Evolutionary conservation across 257 asterid genomes (phyloP).

Genomic region (Pogostemon cablin): DNA sequence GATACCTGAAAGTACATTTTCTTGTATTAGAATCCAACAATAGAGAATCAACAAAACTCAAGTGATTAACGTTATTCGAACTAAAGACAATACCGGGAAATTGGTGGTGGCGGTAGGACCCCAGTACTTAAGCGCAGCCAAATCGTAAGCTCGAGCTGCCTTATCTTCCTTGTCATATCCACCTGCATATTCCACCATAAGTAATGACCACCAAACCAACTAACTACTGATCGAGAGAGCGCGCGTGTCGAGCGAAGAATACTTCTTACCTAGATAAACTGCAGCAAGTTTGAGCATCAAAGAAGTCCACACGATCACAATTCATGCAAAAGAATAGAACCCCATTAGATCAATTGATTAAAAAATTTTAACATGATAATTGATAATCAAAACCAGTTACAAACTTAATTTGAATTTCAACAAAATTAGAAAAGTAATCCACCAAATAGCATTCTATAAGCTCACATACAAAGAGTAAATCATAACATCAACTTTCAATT

Average conservation of each 20-base stretch:
- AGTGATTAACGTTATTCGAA: no score
- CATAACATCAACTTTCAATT: neutral
- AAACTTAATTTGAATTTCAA: neutral
- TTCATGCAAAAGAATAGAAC: slow-evolving; percentile 43
- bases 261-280: slow-evolving; percentile 89
- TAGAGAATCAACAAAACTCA: neutral
- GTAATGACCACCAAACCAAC: neutral
- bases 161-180: slow-evolving; percentile 94
- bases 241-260: neutral
- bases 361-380: no score
- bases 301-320: slow-evolving; percentile 30
- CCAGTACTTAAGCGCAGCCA: slow-evolving; percentile 96
- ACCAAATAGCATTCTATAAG: neutral
- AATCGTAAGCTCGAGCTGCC: slow-evolving; percentile 87
- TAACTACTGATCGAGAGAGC: neutral
- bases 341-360: slow-evolving; percentile 26
- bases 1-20: slow-evolving; percentile 48
- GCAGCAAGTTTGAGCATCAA: slow-evolving; percentile 41
- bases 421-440: neutral
- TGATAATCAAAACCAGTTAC: no score
- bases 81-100: slow-evolving; percentile 53
- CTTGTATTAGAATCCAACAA: slow-evolving; percentile 13
- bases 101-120: slow-evolving; percentile 91
- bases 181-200: slow-evolving; percentile 47
- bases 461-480: no score